Conservation (phyloP, 2,329 filamentous ascomycete genomes). For the Trichoderma harzianum region DNA sequence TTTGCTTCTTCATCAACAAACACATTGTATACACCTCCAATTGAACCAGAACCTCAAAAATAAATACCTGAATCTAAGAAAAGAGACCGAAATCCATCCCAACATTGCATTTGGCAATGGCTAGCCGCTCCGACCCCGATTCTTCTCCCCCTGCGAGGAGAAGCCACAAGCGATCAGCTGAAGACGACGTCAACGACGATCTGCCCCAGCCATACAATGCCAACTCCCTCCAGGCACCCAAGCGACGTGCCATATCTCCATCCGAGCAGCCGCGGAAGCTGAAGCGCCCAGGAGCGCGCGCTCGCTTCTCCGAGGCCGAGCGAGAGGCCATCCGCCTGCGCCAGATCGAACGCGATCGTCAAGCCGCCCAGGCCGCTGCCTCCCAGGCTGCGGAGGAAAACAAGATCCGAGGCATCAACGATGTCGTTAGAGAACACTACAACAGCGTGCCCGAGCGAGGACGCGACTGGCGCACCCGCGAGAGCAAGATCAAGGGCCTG, state of each 20-base stretch:
- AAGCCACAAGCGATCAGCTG: slow-evolving; percentile 32
- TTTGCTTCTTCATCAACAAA: neutral
- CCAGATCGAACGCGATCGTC: slow-evolving; percentile 54
- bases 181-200: slow-evolving; percentile 39
- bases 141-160: slow-evolving; percentile 16
- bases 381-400: slow-evolving; percentile 36
- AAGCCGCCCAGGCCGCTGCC: slow-evolving; percentile 36
- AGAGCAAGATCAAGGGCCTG: slow-evolving; percentile 91
- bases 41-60: neutral
- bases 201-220: slow-evolving; percentile 61
- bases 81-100: neutral
- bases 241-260: slow-evolving; percentile 54
- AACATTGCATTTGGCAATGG: slow-evolving; percentile 10
- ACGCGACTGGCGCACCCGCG: slow-evolving; percentile 89
- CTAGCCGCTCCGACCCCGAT: slow-evolving; percentile 13
- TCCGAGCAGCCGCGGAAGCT: slow-evolving; percentile 60
- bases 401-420: slow-evolving; percentile 59
- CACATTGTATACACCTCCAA: neutral
- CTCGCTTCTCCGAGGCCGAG: slow-evolving; percentile 64
- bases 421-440: slow-evolving; percentile 91
- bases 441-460: slow-evolving; percentile 93
- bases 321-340: slow-evolving; percentile 64
- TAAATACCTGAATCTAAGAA: too few relatives aligned
- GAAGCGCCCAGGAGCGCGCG: slow-evolving; percentile 65
- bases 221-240: slow-evolving; percentile 54